These are phyloP conservation scores for Xylaria nigripes DNA, from an alignment of 495 filamentous ascomycete species.

Conservation along the genomic window DNA sequence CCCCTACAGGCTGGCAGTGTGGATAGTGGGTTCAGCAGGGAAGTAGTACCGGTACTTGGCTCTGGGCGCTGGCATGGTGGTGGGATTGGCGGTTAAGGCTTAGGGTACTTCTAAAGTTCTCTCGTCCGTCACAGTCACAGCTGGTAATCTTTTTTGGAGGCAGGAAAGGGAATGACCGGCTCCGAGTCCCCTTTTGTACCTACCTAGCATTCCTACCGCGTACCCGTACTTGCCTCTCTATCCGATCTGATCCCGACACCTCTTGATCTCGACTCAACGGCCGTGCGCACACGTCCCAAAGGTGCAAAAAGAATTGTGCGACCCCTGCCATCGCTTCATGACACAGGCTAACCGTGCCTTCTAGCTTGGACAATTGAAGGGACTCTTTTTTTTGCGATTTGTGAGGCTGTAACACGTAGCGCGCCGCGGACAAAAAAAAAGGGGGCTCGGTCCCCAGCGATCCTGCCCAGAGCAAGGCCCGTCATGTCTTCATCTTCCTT, in stretches of 20 bases:
- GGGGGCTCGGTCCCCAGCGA: conserved; percentile 10
- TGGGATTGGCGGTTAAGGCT: neutral
- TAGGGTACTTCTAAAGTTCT: neutral
- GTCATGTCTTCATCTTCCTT: conserved; percentile 25
- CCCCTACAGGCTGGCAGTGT: neutral
- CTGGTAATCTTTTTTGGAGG: neutral
- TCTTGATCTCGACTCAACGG: neutral
- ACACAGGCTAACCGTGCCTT: conserved; percentile 1
- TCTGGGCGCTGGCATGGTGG: neutral
- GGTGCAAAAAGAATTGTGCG: conserved; percentile 7
- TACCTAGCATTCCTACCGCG: conserved; percentile 13
- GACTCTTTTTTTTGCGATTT: conserved; percentile 1
- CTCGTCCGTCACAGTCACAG: neutral
- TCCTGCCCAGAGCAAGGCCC: conserved; percentile 4
- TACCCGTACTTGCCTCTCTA: neutral
- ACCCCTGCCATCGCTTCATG: neutral
- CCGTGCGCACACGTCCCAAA: conserved; percentile 3
- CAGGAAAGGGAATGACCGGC: neutral
- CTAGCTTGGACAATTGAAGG: conserved; percentile 1
- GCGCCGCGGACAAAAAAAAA: conserved; percentile 9
- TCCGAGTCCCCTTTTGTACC: conserved; percentile 7
- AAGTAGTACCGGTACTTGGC: neutral
- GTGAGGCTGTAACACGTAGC: conserved; percentile 10
- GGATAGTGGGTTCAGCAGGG: neutral
- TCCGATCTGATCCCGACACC: conserved; percentile 1